Percentiles rank a stretch among this genome's conserved stretches.
Evolutionary conservation across 1,284 basidiomycete genomes (phyloP).

Genomic region (Malassezia restricta): DNA sequence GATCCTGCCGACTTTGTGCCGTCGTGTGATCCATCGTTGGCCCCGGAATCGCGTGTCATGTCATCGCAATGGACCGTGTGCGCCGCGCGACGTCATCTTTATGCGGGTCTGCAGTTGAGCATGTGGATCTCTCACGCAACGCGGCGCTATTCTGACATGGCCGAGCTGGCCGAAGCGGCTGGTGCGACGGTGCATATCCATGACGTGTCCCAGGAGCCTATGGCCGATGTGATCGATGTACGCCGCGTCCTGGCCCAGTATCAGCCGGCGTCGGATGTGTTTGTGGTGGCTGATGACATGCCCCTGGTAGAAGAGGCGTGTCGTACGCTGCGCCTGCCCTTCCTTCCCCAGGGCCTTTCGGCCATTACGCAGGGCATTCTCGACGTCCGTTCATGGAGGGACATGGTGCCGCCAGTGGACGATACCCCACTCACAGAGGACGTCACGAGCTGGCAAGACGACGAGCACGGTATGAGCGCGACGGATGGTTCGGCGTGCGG

Average conservation of each 20-base stretch:
- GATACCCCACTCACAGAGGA: not conserved
- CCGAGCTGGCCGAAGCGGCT: conserved; percentile 9
- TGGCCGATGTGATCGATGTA: not conserved
- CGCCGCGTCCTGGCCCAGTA: not conserved
- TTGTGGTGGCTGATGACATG: not conserved
- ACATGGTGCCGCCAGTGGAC: not conserved
- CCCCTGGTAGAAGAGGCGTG: not conserved
- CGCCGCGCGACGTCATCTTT: not conserved
- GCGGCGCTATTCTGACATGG: conserved; percentile 6
- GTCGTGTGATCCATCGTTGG: not conserved
- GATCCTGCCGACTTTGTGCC: not conserved
- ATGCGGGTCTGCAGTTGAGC: not conserved
- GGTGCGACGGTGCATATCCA: conserved; percentile 4
- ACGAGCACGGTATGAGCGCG: not conserved
- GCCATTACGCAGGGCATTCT: conserved; percentile 8
- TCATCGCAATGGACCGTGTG: not conserved
- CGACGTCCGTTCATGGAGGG: not conserved
- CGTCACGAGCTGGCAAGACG: not conserved
- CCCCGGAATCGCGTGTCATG: not conserved
- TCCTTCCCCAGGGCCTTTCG: not conserved
- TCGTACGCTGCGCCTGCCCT: not conserved
- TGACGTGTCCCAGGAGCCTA: not conserved
- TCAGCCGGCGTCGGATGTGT: not conserved
- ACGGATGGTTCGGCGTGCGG: no score
- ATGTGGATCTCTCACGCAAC: not conserved